These are phyloP conservation scores for Penicillium waksmanii DNA, from an alignment of 495 filamentous ascomycete species.

Conservation along the genomic window DNA sequence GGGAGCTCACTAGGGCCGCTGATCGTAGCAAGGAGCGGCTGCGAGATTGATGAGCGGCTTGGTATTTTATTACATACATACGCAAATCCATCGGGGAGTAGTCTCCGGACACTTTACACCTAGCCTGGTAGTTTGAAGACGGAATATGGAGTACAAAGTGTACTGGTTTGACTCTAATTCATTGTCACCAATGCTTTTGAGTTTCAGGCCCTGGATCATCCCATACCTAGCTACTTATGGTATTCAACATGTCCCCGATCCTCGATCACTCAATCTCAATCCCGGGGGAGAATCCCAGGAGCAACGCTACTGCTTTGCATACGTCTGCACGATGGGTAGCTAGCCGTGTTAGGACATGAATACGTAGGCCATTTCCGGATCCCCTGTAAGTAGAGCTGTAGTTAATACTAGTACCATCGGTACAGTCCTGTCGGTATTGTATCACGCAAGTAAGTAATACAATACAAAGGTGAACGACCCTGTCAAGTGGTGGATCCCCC, in stretches of 20 bases:
- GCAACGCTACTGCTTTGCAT: conserved; percentile 1
- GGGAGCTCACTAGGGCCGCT: conserved; percentile 30
- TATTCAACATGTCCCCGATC: conserved; percentile 4
- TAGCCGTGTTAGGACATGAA: conserved; percentile 19
- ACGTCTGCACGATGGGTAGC: conserved; percentile 15
- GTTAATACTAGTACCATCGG: not conserved
- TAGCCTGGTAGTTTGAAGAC: conserved; percentile 5
- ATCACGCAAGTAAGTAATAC: not conserved
- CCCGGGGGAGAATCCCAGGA: too few relatives aligned
- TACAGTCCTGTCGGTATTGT: not conserved
- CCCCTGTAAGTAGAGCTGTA: not conserved
- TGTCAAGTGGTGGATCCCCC: conserved; percentile 28
- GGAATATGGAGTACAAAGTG: not conserved
- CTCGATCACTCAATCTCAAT: not conserved
- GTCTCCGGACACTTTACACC: conserved; percentile 3
- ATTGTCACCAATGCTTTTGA: not conserved
- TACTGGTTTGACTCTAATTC: too few relatives aligned
- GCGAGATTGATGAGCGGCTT: conserved; percentile 25
- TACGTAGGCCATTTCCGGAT: conserved; percentile 17
- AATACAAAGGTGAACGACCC: conserved; percentile 22
- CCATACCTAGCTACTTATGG: not conserved
- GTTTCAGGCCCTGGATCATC: not conserved
- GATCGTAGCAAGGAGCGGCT: conserved; percentile 35
- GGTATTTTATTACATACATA: conserved; percentile 3
- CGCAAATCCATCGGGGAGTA: not conserved